Conservation (phyloP, 305 asterid genomes). For the Solanum aculeatissimum region DNA sequence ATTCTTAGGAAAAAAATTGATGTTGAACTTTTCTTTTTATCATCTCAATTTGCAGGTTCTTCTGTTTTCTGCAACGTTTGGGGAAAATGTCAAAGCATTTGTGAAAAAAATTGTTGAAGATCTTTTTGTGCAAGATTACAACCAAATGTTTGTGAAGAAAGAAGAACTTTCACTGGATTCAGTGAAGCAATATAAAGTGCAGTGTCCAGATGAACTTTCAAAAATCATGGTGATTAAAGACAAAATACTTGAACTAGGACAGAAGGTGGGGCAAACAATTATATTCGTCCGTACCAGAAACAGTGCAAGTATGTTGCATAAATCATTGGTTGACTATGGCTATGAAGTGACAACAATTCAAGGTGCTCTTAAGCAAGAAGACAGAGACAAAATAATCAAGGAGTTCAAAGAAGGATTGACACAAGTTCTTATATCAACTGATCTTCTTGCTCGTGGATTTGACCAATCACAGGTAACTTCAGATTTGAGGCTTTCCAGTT, state of each 20-base stretch:
- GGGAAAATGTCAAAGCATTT: slow-evolving; percentile 57
- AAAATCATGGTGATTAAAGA: slow-evolving; percentile 69
- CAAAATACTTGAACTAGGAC: slow-evolving; percentile 78
- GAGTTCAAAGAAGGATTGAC: slow-evolving; percentile 93
- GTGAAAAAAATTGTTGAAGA: slow-evolving; percentile 59
- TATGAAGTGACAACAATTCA: slow-evolving; percentile 91
- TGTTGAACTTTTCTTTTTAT: background rate
- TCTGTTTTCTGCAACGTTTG: slow-evolving; percentile 86
- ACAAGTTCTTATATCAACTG: slow-evolving; percentile 87
- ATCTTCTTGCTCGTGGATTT: slow-evolving; percentile 90
- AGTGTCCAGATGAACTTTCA: slow-evolving; percentile 79
- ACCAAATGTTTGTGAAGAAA: slow-evolving; percentile 77
- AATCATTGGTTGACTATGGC: slow-evolving; percentile 43
- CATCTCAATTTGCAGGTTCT: slow-evolving; percentile 47
- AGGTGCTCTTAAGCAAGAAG: slow-evolving; percentile 68
- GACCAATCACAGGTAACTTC: slow-evolving; percentile 71
- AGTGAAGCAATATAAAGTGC: slow-evolving; percentile 84
- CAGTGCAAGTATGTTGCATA: slow-evolving; percentile 48
- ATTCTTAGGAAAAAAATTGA: background rate
- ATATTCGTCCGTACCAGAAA: slow-evolving; percentile 53
- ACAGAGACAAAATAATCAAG: slow-evolving; percentile 61
- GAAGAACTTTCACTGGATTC: slow-evolving; percentile 79
- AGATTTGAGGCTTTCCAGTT: background rate
- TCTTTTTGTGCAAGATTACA: slow-evolving; percentile 53
- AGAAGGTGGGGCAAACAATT: slow-evolving; percentile 82